A percentile compares a stretch with the other conserved stretches of the same genome.
Evolutionary conservation across 2,329 filamentous ascomycete species (phyloP).

Genomic region (Aspergillus ochraceus): DNA sequence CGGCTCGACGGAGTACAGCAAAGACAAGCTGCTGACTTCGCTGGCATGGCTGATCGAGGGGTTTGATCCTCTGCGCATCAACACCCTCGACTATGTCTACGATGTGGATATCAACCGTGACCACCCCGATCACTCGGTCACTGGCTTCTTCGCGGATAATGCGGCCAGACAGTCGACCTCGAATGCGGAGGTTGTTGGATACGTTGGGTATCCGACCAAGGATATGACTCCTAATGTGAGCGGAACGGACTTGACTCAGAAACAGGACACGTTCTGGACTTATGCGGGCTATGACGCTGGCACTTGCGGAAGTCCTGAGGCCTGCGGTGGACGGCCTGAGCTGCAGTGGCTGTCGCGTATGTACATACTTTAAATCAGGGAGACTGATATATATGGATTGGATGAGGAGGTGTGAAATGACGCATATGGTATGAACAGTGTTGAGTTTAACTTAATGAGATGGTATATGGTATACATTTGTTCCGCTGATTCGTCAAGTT

Average conservation of each 20-base stretch:
- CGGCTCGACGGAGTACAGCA: slow-evolving; percentile 8
- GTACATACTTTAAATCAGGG: not conserved
- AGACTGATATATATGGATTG: not conserved
- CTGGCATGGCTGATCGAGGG: slow-evolving; percentile 8
- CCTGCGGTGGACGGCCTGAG: slow-evolving; percentile 7
- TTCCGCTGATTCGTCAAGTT: no score
- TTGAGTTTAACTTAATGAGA: no score
- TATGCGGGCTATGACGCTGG: slow-evolving; percentile 7
- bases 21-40: slow-evolving; percentile 5
- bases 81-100: slow-evolving; percentile 16
- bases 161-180: not conserved
- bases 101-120: slow-evolving; percentile 11
- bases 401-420: no score
- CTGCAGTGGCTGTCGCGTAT: slow-evolving; percentile 2
- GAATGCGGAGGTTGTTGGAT: not conserved
- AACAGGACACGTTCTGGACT: slow-evolving; percentile 10
- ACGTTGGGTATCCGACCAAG: slow-evolving; percentile 7
- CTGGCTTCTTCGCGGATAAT: slow-evolving; percentile 11
- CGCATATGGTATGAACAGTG: no score
- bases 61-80: slow-evolving; percentile 12
- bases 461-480: no score
- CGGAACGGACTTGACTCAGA: slow-evolving; percentile 1
- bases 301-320: slow-evolving; percentile 1
- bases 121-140: slow-evolving; percentile 17
- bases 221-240: not conserved